Evolutionary conservation across 2,329 filamentous ascomycete genomes (phyloP), one percentile per base, ranked within the genome.

Genomic region (Aspergillus sp.): DNA sequence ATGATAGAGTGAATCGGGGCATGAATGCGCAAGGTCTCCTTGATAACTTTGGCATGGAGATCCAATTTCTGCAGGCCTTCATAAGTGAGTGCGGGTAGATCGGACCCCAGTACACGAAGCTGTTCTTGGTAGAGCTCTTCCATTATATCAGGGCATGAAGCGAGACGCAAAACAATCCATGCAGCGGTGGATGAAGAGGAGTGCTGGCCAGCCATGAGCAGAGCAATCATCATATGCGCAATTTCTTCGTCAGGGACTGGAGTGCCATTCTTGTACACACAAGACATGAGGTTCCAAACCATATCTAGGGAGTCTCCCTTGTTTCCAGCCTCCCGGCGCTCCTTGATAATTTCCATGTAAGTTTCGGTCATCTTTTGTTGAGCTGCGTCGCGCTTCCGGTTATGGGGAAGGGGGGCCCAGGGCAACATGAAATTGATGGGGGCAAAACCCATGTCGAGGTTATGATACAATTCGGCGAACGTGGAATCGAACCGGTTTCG

Each of bases 1-100:
- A 98, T 86, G 71, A 98, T 96, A 54, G 91, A 95, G 84, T 97
- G 93, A 71, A 98, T 97, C 1, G 93, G 93, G 1, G 92, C 90
- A 75, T 97, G 91, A 16, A 97, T 82, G 63, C 93, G 90, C 45
- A 97, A 88, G 2, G 93, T 96, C 79, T 97, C 93, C 80, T 94
- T 95, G 78, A 97, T 85, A 64, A 96, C 88, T 69, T 91, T 89
- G 68, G 88, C 84, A 81, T 96, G 91, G 20, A 97, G 85, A 52
- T 91, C 87, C 36, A 97, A 84, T 75, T 89, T 89, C 67, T 88
- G 82, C 16, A 97, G 84, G 65, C 89, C 85, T 65, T 96, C 93
- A 73, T 90, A 94, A 52, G 83, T 85, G 51, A 96, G 83, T 14
- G 87, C 82, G 18, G 90, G 90, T 51, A 95, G 84, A 71, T 93